phyloP scores from a whole-genome alignment of 2,329 filamentous ascomycete genomes.

The Diaporthe sp. region DNA sequence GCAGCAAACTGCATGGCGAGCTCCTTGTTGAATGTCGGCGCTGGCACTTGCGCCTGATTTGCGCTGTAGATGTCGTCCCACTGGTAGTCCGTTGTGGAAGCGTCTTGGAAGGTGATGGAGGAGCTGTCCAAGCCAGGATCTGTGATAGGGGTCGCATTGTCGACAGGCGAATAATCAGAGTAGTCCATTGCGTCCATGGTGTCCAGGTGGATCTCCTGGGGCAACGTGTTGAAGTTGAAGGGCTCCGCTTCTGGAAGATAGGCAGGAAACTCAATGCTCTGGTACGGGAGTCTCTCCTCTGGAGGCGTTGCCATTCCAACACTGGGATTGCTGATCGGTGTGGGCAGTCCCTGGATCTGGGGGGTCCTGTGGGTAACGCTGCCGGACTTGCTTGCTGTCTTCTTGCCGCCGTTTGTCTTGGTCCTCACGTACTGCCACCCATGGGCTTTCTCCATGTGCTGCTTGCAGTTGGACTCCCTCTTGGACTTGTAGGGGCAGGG shows the following conservation, averaged over 20 bases:
- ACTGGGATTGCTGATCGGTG: conserved; percentile 72
- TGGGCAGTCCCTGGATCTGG: conserved; percentile 72
- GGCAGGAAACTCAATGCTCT: conserved; percentile 62
- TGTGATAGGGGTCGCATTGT: conserved; percentile 63
- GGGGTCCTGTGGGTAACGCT: conserved; percentile 69
- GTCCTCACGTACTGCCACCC: conserved; percentile 91
- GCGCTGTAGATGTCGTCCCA: conserved; percentile 75
- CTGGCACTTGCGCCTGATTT: conserved; percentile 46
- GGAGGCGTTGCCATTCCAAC: conserved; percentile 71
- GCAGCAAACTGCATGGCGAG: conserved; percentile 59
- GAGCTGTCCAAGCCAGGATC: conserved; percentile 57
- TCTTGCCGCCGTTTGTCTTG: conserved; percentile 82
- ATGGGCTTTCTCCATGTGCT: conserved; percentile 98
- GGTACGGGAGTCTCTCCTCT: conserved; percentile 59
- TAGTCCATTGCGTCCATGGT: conserved; percentile 32
- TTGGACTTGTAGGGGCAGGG: conserved; percentile 96
- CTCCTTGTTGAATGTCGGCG: conserved; percentile 66
- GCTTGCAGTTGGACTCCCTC: conserved; percentile 96
- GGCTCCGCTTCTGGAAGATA: conserved; percentile 62
- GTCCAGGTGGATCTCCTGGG: conserved; percentile 58
- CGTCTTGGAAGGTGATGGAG: conserved; percentile 73
- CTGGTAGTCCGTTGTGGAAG: conserved; percentile 67
- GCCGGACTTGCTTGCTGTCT: conserved; percentile 59
- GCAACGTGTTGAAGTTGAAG: conserved; percentile 59
- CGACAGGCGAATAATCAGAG: conserved; percentile 56